Conservation (phyloP, 176 grass and related monocot species). For the Avena eriantha region DNA sequence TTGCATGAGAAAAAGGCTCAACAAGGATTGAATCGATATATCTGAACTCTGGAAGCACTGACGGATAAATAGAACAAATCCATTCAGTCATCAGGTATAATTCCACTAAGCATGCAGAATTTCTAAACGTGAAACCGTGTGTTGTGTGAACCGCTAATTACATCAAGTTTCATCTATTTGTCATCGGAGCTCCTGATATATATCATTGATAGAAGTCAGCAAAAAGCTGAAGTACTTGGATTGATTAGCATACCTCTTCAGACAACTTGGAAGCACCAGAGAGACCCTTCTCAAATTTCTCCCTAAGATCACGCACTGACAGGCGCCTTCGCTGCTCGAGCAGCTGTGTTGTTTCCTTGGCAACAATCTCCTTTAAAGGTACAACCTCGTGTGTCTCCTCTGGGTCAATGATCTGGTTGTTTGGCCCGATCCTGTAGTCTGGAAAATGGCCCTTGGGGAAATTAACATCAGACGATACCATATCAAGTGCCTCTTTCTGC, state of each 20-base stretch:
- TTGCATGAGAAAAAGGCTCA: background rate
- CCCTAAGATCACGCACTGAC: constrained; percentile 89
- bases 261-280: constrained; percentile 79
- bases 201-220: constrained; percentile 3
- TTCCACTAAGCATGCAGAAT: constrained; percentile 23
- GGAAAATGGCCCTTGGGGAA: constrained; percentile 81
- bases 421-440: constrained; percentile 80
- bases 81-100: background rate
- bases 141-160: constrained; percentile 1
- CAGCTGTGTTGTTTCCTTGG: constrained; percentile 83
- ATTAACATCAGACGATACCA: constrained; percentile 88
- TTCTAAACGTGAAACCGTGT: background rate
- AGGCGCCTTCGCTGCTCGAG: constrained; percentile 82
- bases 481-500: constrained; percentile 71
- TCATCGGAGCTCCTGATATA: background rate
- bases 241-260: constrained; percentile 62
- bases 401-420: constrained; percentile 81
- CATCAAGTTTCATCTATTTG: background rate
- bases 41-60: background rate
- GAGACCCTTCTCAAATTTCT: constrained; percentile 94
- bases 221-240: background rate
- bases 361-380: constrained; percentile 90
- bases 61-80: constrained; percentile 18
- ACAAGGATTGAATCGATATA: background rate
- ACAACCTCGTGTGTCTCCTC: constrained; percentile 67